Evolutionary conservation across 73 alveolate species (phyloP), one percentile per base, ranked within the genome.

Genomic region (Blepharisma japonicum): DNA sequence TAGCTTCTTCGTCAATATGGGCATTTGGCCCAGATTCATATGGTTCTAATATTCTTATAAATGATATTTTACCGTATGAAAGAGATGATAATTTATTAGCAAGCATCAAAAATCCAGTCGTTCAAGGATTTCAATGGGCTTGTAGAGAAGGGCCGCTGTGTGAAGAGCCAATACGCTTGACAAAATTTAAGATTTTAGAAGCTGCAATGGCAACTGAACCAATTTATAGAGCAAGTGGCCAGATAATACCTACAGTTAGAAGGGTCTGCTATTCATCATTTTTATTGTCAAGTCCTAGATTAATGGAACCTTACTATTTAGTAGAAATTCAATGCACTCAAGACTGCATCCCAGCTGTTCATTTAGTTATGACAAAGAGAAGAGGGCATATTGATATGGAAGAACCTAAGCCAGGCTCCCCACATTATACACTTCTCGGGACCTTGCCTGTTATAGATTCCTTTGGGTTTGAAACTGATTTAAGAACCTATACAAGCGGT

Each of bases 111-210:
- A 97, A 95, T 51, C 87, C 87, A 77, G 83, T 90, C 20, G 94
- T 95, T 56, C 98, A 97, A 89, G 99, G 99, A 46, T 97, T 97
- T 81, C 95, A 97, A 81, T 97, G 99, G 99, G 99, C 99, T 42
- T 82, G 96, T 6, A 95, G 91, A 89, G 99, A 96, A 84, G 99
- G 99, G 2, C 99, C 99, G 32, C 91, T 97, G 50, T 95, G 99
- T 56, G 99, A 97, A 85, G 99, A 97, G 71, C 99, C 99, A 27
- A 93, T 97, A 27, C 95, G 98, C 49, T 93, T 93, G 78, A 87
- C 92, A 18, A 98, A 98, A 84, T 98, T 98, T 87, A 96, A 96
- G 87, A 85, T 98, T 56, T 83, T 97, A 71, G 91, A 93, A 53
- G 97, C 98, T 6, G 84, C 83, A 6, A 82, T 97, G 55, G 96